These are phyloP conservation scores for Setaria italica DNA, from an alignment of 202 grass and related monocot genomes.

Conservation along the genomic window DNA sequence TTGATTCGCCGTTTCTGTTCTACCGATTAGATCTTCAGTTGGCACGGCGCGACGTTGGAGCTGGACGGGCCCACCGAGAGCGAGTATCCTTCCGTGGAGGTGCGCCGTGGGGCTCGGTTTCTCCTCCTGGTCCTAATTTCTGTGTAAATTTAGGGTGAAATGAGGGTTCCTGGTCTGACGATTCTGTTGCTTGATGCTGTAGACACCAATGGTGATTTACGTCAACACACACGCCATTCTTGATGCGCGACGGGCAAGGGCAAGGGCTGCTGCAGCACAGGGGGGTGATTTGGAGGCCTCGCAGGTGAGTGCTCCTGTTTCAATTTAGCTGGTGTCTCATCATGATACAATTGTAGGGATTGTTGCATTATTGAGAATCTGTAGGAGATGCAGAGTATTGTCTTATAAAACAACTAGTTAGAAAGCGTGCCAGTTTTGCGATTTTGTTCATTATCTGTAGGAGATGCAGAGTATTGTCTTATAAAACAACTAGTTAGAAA, in stretches of 20 bases:
- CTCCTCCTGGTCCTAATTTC: not conserved
- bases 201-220: constrained; percentile 94
- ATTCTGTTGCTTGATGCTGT: not conserved
- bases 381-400: not conserved
- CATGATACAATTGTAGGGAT: not conserved
- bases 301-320: constrained; percentile 50
- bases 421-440: not conserved
- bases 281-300: constrained; percentile 62
- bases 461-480: not conserved
- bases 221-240: constrained; percentile 89
- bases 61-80: constrained; percentile 85
- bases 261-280: constrained; percentile 55
- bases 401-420: not conserved
- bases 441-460: not conserved
- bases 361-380: not conserved
- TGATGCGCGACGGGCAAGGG: constrained; percentile 66
- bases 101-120: not conserved
- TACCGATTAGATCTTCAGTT: constrained; percentile 79
- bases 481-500: not conserved
- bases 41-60: constrained; percentile 89
- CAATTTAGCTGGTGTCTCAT: not conserved
- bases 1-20: not conserved
- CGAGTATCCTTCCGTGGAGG: constrained; percentile 91
- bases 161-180: not conserved
- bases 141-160: constrained; percentile 16